Evolutionary conservation across 768 basidiomycete species (phyloP).

Genomic region (Russula compacta): DNA sequence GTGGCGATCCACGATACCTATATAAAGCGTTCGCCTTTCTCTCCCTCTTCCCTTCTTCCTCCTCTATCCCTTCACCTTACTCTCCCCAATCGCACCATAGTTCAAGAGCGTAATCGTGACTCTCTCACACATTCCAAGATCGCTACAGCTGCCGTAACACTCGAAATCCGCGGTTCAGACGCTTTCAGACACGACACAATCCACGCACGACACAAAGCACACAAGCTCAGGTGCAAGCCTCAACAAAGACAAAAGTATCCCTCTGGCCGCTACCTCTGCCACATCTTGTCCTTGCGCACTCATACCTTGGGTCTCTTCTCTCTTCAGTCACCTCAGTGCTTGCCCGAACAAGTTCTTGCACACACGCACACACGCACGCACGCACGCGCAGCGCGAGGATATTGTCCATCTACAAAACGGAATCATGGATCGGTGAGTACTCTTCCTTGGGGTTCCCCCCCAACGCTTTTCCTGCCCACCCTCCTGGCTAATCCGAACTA

Average conservation of each 20-base stretch:
- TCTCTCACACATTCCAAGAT: background rate
- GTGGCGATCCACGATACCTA: background rate
- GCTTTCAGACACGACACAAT: background rate
- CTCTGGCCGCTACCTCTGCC: background rate
- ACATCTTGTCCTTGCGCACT: background rate
- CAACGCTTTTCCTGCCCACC: background rate
- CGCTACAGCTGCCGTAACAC: background rate
- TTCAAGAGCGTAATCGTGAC: background rate
- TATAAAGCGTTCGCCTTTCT: background rate
- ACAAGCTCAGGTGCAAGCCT: background rate
- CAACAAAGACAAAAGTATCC: background rate
- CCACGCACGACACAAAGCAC: background rate
- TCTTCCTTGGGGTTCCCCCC: too few relatives aligned
- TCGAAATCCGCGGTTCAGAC: background rate
- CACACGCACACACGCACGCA: background rate
- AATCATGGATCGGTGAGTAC: slow-evolving; percentile 17
- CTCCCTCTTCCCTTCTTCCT: background rate
- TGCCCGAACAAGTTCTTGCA: background rate
- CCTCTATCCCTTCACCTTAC: background rate
- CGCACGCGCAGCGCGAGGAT: background rate
- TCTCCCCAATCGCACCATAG: too few relatives aligned
- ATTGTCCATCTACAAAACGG: background rate
- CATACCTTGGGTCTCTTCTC: background rate
- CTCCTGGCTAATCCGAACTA: background rate
- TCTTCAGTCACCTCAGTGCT: background rate